These are phyloP conservation scores for Ceratocystis alfenasii DNA, from an alignment of 2,329 filamentous ascomycete genomes.

Conservation along the genomic window DNA sequence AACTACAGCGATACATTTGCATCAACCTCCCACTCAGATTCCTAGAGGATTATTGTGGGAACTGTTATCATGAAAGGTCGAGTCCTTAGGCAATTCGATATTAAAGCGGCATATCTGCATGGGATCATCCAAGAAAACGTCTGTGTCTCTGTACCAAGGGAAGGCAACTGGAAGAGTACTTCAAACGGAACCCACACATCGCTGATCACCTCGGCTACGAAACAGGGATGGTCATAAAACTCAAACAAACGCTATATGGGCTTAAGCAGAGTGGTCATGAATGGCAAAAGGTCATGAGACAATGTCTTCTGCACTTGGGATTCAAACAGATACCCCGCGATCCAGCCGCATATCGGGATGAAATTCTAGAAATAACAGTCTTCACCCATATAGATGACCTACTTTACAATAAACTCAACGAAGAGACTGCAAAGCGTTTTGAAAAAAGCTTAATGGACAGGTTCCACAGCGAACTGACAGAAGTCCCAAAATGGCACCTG, in stretches of 20 bases:
- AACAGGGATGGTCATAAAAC: background rate
- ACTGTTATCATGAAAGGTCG: background rate
- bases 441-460: background rate
- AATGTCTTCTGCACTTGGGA: too few relatives aligned
- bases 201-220: background rate
- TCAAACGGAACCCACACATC: background rate
- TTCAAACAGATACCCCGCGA: too few relatives aligned
- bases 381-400: background rate
- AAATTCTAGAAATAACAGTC: background rate
- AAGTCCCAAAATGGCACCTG: background rate
- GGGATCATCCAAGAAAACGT: background rate
- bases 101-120: background rate
- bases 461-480: background rate
- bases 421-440: background rate
- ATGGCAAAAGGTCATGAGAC: too few relatives aligned
- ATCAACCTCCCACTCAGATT: background rate
- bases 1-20: background rate
- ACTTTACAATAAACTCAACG: background rate
- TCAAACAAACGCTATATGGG: background rate
- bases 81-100: background rate
- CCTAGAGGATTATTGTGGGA: background rate
- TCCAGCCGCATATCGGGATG: background rate
- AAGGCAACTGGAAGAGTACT: background rate
- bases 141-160: background rate
- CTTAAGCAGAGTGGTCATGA: too few relatives aligned